These are phyloP conservation scores for Tylopilus sp. DNA, from an alignment of 1,284 basidiomycete genomes.

Conservation along the genomic window DNA sequence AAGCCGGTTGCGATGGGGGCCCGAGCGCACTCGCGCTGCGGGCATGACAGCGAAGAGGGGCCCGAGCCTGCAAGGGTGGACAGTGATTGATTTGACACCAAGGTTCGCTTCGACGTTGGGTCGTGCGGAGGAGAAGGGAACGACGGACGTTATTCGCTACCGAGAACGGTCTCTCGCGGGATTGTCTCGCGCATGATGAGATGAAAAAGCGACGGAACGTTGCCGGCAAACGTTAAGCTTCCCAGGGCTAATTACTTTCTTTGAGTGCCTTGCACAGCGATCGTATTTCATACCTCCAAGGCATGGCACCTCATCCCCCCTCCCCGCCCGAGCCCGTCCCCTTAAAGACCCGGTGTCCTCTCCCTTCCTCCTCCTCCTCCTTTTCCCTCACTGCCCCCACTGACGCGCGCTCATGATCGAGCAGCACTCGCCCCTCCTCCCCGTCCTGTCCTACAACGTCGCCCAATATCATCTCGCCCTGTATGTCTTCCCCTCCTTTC, in stretches of 20 bases:
- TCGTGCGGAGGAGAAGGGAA: slow-evolving; percentile 6
- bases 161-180: slow-evolving; percentile 32
- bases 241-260: slow-evolving; percentile 34
- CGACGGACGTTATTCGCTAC: slow-evolving; percentile 38
- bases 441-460: slow-evolving; percentile 59
- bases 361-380: slow-evolving; percentile 15
- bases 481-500: slow-evolving; percentile 38
- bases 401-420: slow-evolving; percentile 39
- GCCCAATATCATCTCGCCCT: slow-evolving; percentile 57
- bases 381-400: slow-evolving; percentile 9
- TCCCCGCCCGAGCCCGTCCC: slow-evolving; percentile 3
- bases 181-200: slow-evolving; percentile 30
- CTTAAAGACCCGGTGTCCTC: slow-evolving; percentile 20
- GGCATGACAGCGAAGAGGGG: slow-evolving; percentile 9
- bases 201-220: slow-evolving; percentile 27
- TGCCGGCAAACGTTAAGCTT: slow-evolving; percentile 36
- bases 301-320: slow-evolving; percentile 1
- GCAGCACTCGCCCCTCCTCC: slow-evolving; percentile 34
- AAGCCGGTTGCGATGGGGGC: too few species aligned
- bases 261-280: slow-evolving; percentile 35
- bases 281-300: slow-evolving; percentile 31
- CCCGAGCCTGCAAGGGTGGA: slow-evolving; percentile 10
- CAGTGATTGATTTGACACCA: slow-evolving; percentile 15
- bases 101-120: slow-evolving; percentile 20
- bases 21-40: too few species aligned